Evolutionary conservation across 768 basidiomycete genomes (phyloP).

Genomic region (Boletus sp.): DNA sequence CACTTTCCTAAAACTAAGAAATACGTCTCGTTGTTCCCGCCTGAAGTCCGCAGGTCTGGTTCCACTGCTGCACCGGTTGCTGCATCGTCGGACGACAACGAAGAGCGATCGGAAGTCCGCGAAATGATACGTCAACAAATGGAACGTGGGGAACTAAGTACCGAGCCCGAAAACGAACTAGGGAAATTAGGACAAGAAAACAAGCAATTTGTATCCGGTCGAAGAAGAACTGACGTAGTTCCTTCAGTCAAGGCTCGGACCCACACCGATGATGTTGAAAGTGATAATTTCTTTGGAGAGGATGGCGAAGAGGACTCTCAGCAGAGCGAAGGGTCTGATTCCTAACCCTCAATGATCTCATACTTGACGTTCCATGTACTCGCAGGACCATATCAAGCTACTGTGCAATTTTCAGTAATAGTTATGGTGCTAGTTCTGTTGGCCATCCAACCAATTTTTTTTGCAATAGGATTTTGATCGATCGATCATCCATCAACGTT

Average conservation of each 20-base stretch:
- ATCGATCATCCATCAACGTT: too few species aligned
- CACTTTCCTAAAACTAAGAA: constrained; percentile 83
- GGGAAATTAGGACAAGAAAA: constrained; percentile 8
- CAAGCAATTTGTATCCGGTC: not conserved
- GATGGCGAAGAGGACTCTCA: constrained; percentile 20
- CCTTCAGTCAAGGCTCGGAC: constrained; percentile 4
- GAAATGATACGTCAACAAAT: constrained; percentile 57
- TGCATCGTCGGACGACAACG: constrained; percentile 32
- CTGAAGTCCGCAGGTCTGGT: constrained; percentile 41
- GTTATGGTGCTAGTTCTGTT: not conserved
- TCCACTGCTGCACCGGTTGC: constrained; percentile 6
- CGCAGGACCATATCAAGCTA: constrained; percentile 54
- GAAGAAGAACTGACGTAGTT: not conserved
- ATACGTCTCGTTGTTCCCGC: constrained; percentile 88
- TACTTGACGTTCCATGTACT: constrained; percentile 53
- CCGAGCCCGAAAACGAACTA: constrained; percentile 55
- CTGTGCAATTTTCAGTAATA: not conserved
- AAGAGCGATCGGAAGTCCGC: constrained; percentile 57
- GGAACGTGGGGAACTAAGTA: constrained; percentile 52
- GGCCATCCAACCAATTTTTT: not conserved
- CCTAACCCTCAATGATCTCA: not conserved
- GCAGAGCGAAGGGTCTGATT: constrained; percentile 16
- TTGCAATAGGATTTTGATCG: not conserved
- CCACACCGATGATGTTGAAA: constrained; percentile 11
- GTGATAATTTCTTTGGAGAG: constrained; percentile 30